These are phyloP conservation scores for Aureobasidium namibiae DNA, from an alignment of 2,329 filamentous ascomycete species.

Conservation along the genomic window DNA sequence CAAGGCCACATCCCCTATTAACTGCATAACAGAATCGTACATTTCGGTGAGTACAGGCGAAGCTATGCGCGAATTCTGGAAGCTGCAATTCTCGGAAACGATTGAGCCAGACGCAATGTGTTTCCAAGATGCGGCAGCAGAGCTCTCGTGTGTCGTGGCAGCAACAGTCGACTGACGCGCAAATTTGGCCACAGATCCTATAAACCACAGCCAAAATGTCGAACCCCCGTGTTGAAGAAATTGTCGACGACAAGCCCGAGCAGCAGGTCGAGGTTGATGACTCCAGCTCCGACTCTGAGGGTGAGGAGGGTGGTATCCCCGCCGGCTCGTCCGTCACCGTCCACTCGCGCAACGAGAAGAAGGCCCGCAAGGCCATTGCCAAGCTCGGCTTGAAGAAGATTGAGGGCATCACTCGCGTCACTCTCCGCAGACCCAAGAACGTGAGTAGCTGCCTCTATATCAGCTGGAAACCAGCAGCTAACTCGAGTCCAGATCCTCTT, in stretches of 20 bases:
- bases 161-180: slow-evolving; percentile 10
- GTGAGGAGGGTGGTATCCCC: slow-evolving; percentile 61
- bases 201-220: slow-evolving; percentile 64
- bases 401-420: slow-evolving; percentile 95
- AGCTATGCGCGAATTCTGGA: slow-evolving; percentile 5
- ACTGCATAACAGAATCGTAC: slow-evolving; percentile 1
- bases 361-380: slow-evolving; percentile 97
- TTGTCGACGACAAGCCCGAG: slow-evolving; percentile 75
- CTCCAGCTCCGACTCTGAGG: slow-evolving; percentile 71
- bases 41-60: slow-evolving; percentile 6
- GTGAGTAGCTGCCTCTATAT: slow-evolving; percentile 50
- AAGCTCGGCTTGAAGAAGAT: slow-evolving; percentile 97
- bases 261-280: slow-evolving; percentile 68
- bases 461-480: background rate
- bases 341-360: slow-evolving; percentile 99
- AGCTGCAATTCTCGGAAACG: background rate
- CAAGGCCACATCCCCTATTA: background rate
- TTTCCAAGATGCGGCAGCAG: background rate
- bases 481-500: slow-evolving; percentile 71
- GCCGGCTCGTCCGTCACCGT: slow-evolving; percentile 82
- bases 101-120: background rate
- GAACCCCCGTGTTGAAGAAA: slow-evolving; percentile 95
- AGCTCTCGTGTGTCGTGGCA: background rate
- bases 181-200: slow-evolving; percentile 10
- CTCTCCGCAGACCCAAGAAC: slow-evolving; percentile 96